These are phyloP conservation scores for Erysimum cheiranthoides DNA, from an alignment of 345 rosid genomes.

Conservation along the genomic window DNA sequence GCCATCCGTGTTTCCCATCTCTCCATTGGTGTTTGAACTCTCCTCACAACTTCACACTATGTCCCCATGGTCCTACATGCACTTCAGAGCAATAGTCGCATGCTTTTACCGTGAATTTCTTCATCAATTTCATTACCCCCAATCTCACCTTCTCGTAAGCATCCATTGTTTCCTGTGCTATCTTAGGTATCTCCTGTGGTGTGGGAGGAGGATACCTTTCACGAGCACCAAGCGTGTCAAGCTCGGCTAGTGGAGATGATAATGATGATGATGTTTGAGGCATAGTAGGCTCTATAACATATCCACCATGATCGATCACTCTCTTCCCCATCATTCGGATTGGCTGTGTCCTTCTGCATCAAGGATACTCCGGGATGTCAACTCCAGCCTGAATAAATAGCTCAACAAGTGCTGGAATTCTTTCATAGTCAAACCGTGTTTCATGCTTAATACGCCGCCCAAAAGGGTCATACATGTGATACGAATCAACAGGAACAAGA, in stretches of 20 bases:
- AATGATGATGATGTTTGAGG: slow-evolving; percentile 48
- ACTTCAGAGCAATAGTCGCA: slow-evolving; percentile 95
- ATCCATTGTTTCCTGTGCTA: slow-evolving; percentile 81
- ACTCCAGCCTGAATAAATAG: slow-evolving; percentile 91
- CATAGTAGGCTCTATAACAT: slow-evolving; percentile 60
- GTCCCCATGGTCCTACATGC: slow-evolving; percentile 96
- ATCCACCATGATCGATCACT: slow-evolving; percentile 76
- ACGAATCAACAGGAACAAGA: slow-evolving; percentile 86
- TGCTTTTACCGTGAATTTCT: slow-evolving; percentile 77
- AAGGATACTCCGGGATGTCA: slow-evolving; percentile 82
- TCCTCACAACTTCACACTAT: slow-evolving; percentile 88
- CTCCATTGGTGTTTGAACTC: slow-evolving; percentile 94
- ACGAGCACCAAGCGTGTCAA: slow-evolving; percentile 74
- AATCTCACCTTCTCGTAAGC: slow-evolving; percentile 68
- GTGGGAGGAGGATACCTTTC: slow-evolving; percentile 60
- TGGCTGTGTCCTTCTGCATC: slow-evolving; percentile 75
- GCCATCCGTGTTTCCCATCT: slow-evolving; percentile 99
- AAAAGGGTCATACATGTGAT: slow-evolving; percentile 88
- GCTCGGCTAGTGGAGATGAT: slow-evolving; percentile 61
- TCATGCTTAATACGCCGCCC: slow-evolving; percentile 77
- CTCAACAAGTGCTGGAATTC: slow-evolving; percentile 89
- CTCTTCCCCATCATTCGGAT: slow-evolving; percentile 78
- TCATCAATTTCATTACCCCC: slow-evolving; percentile 77
- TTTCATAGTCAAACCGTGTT: slow-evolving; percentile 78
- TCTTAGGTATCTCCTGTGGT: slow-evolving; percentile 58